Evolutionary conservation across 192 early-diverging fungal genomes (phyloP), one percentile per base, ranked within the genome.

Genomic region (Entomortierella lignicola): DNA sequence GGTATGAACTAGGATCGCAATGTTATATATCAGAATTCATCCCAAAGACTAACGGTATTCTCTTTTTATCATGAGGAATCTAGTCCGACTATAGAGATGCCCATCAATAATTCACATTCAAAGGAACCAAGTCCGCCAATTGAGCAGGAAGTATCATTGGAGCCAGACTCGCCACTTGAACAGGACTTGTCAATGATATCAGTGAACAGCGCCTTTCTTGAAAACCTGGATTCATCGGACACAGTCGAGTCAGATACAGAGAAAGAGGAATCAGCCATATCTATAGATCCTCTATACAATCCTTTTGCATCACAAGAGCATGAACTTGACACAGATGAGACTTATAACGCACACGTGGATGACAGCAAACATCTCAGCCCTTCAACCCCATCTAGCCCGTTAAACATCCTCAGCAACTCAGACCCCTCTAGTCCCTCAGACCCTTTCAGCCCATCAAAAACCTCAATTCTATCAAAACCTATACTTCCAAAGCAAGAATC

Each of bases 281-380:
- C 30, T 3, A 47, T 2, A 15, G 47, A 68, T 17, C 58, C 57
- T 20, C n/a, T 54, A 12, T 8, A n/a, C 37, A 34, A 60, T 29
- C 67, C 56, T 2, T 69, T 60, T 31, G 42, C 31, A n/a, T 30
- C 67, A 32, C 57, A 54, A n/a, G 39, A 60, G 18, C 11, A 64
- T 27, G 34, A 64, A 3, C 15, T 3, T 23, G 7, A 2, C 55
- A 27, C 10, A 7, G 26, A 6, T 2, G 26, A 18, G 2, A 3
- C 11, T 23, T 17, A 27, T 34, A 44, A 68, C n/a, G 18, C 39
- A 8, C 41, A 13, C 1, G 39, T 1, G 1, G 13, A 48, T 21
- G 25, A 54, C 23, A 18, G 26, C 52, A 29, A 27, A 2, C 52
- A 11, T 23, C 6, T 23, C 25, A 54, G n/a, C 15, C 10, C 6